These are phyloP conservation scores for Ascochyta fabae DNA, from an alignment of 2,329 filamentous ascomycete genomes.

Conservation along the genomic window DNA sequence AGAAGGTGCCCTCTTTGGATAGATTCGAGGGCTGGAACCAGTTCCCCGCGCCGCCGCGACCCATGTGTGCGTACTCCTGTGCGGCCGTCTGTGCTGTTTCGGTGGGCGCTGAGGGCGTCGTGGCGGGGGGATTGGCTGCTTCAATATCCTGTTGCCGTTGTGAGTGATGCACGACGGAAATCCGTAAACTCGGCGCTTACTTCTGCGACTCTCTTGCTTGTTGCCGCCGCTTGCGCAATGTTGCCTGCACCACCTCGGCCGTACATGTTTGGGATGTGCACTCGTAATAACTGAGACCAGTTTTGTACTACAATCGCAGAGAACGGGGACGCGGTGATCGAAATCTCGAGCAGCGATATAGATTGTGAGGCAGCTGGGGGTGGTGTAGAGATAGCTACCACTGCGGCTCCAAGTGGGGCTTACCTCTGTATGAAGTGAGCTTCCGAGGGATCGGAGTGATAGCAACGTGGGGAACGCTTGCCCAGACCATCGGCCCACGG, in stretches of 20 bases:
- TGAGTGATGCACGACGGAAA: neutral
- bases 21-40: constrained; percentile 54
- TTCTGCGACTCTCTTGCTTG: constrained; percentile 39
- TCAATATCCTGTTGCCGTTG: constrained; percentile 46
- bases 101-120: constrained; percentile 18
- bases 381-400: neutral
- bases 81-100: constrained; percentile 24
- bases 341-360: neutral
- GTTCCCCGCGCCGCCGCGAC: constrained; percentile 56
- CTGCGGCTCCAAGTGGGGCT: constrained; percentile 25
- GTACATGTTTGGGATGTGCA: constrained; percentile 34
- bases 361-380: neutral
- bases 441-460: constrained; percentile 21
- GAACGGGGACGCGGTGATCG: neutral
- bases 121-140: constrained; percentile 39
- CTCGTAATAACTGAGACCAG: neutral
- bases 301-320: too few species aligned
- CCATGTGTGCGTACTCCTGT: constrained; percentile 53
- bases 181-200: constrained; percentile 19
- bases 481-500: constrained; percentile 16
- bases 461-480: constrained; percentile 36
- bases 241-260: constrained; percentile 57
- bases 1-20: constrained; percentile 49
- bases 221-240: constrained; percentile 46
- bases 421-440: neutral